Conservation (phyloP, 2,329 filamentous ascomycete genomes). For the Fusarium sp. region DNA sequence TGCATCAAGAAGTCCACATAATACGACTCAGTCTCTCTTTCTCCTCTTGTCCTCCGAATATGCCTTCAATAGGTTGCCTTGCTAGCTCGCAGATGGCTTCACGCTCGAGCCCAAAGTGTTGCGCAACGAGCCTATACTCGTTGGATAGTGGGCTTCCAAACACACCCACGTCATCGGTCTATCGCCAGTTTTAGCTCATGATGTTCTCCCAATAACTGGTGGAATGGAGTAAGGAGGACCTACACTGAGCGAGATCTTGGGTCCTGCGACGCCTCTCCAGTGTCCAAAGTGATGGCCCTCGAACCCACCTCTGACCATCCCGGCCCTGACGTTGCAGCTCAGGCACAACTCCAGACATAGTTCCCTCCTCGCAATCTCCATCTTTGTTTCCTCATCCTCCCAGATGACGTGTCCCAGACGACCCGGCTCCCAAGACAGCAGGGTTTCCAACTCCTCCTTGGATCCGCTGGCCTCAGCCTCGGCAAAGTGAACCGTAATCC, state of each 20-base stretch:
- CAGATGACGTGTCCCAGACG: constrained; percentile 83
- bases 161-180: constrained; percentile 87
- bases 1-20: constrained; percentile 54
- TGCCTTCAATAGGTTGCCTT: constrained; percentile 68
- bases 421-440: constrained; percentile 73
- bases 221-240: constrained; percentile 49
- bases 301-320: constrained; percentile 72
- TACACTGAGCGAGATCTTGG: constrained; percentile 73
- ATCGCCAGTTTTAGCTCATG: constrained; percentile 8
- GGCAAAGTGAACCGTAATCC: constrained; percentile 80
- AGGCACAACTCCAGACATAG: constrained; percentile 80
- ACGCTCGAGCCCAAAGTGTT: constrained; percentile 69
- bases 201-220: too few species aligned
- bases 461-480: constrained; percentile 69
- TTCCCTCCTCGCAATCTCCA: constrained; percentile 59
- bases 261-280: constrained; percentile 69
- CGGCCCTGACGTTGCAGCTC: constrained; percentile 81
- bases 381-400: constrained; percentile 68
- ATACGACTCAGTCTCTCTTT: constrained; percentile 63
- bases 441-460: constrained; percentile 66
- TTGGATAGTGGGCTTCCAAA: constrained; percentile 80
- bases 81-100: constrained; percentile 62
- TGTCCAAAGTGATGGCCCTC: constrained; percentile 79
- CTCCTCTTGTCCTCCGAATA: constrained; percentile 72
- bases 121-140: constrained; percentile 77